phyloP scores from a whole-genome alignment of 768 basidiomycete species.

The Lactarius psammicola region DNA sequence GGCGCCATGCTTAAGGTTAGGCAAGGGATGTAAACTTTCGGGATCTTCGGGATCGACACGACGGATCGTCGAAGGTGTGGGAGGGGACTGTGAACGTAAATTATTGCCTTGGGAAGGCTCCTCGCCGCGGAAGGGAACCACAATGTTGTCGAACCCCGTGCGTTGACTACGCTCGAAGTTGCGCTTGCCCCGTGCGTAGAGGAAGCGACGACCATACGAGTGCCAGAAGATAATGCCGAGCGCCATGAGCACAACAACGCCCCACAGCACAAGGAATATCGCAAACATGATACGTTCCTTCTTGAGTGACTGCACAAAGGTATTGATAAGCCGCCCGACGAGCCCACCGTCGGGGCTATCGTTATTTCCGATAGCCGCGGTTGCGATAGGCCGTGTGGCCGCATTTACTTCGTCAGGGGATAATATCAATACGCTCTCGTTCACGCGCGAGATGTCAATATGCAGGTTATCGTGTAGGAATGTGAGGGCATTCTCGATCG shows the following conservation, averaged over 20 bases:
- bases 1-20: slow-evolving; percentile 34
- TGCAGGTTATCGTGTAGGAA: slow-evolving; percentile 88
- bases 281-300: slow-evolving; percentile 83
- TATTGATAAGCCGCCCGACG: slow-evolving; percentile 67
- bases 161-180: slow-evolving; percentile 31
- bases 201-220: slow-evolving; percentile 48
- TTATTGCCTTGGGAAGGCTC: slow-evolving; percentile 29
- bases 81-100: slow-evolving; percentile 36
- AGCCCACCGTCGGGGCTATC: slow-evolving; percentile 53
- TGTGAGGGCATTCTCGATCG: slow-evolving; percentile 82
- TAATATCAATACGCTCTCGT: slow-evolving; percentile 71
- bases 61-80: slow-evolving; percentile 6
- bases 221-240: slow-evolving; percentile 70
- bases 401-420: slow-evolving; percentile 71
- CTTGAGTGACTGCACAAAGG: slow-evolving; percentile 69
- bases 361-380: slow-evolving; percentile 70
- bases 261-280: slow-evolving; percentile 84
- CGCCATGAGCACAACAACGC: slow-evolving; percentile 78
- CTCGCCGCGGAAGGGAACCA: slow-evolving; percentile 28
- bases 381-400: slow-evolving; percentile 73
- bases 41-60: slow-evolving; percentile 49
- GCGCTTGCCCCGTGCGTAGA: slow-evolving; percentile 48
- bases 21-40: slow-evolving; percentile 32
- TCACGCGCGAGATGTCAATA: slow-evolving; percentile 76
- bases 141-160: slow-evolving; percentile 30